Evolutionary conservation across 345 rosid genomes (phyloP), one percentile per base, ranked within the genome.

Genomic region (Citrus cavaleriei): DNA sequence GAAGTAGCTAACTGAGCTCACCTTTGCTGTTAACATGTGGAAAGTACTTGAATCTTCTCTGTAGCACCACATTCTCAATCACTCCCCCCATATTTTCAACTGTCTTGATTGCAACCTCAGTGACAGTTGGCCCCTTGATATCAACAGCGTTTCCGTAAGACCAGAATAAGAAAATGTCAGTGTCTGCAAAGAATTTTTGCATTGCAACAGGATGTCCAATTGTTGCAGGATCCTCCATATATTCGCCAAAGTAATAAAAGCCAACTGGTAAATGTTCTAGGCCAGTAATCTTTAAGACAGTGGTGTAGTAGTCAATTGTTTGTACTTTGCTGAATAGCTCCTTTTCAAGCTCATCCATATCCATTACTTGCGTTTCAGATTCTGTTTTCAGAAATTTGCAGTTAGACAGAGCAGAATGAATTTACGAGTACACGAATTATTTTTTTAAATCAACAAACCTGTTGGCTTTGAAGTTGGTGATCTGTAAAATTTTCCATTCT

Each of bases 121-220:
- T 64, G 68, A 91, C 85, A 21, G 75, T 72, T 67, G 84, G 77
- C 75, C 90, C 93, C 42, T 21, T 85, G 35, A 89, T 49, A 77
- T 87, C 83, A 1, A 16, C 80, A 59, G 89, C 81, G 80, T 91
- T 85, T 4, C 93, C 93, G 6, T 88, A 91, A 1, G 95, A 91
- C 93, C 91, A 89, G 84, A 91, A 91, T 85, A 91, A 81, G 88
- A 89, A 88, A 77, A 89, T 84, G 76, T 91, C 83, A 10, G 95
- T 73, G 81, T 91, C 90, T 12, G 85, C 83, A 72, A 81, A 88
- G 83, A 88, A 91, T 85, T 81, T 89, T 84, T 91, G 95, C 90
- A 91, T 86, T 77, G 95, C 95, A 62, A 89, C 89, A 9, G 95
- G 93, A 79, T 86, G 76, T 60, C 95, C 95, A 30, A 89, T 86